Evolutionary conservation across 73 alveolate genomes (phyloP), one percentile per base, ranked within the genome.

Genomic region (Paramecium primaurelia): DNA sequence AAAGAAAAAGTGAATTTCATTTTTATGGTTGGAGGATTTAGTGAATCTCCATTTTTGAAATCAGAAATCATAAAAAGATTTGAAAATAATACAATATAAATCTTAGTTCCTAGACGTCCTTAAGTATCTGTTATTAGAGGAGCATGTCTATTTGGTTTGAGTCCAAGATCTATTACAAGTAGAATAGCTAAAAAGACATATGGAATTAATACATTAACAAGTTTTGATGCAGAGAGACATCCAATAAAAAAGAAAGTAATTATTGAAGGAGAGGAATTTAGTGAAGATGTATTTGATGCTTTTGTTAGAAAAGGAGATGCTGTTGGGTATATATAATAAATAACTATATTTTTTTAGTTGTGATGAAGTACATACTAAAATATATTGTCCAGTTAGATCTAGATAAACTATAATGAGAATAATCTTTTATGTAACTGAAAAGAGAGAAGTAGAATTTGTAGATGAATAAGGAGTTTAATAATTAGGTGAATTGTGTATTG

Each of bases 271-370:
- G 99, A 98, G 69, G 99, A 98, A 32, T 98, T 98, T 93, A 97
- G 99, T 93, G 99, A 98, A 95, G 99, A 98, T 94, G 99, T 98
- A 38, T 98, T 98, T 92, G 99, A 98, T 92, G 98, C 99, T 45
- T 98, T 98, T 92, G 99, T 98, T 18, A 96, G 97, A 94, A 96
- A 95, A 75, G 97, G 98, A 59, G 99, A 97, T 77, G 93, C 99
- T 68, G 99, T 98, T 36, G 98, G 99, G 91, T 80, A 80, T 44
- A 6, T 34, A 34, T 22, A 22, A 22, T 22, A 16, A 45, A 10
- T 20, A 18, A 4, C 20, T 54, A 54, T 44, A 5, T 12, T 73
- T 18, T 16, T 45, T 44, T 80, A 80, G 91, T 7, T 96, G 97
- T 59, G 99, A 98, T 92, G 99, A 98, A 92, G 98, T 96, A 45